phyloP scores from a whole-genome alignment of 2,329 filamentous ascomycete genomes.

The Stagonosporopsis rhizophila region DNA sequence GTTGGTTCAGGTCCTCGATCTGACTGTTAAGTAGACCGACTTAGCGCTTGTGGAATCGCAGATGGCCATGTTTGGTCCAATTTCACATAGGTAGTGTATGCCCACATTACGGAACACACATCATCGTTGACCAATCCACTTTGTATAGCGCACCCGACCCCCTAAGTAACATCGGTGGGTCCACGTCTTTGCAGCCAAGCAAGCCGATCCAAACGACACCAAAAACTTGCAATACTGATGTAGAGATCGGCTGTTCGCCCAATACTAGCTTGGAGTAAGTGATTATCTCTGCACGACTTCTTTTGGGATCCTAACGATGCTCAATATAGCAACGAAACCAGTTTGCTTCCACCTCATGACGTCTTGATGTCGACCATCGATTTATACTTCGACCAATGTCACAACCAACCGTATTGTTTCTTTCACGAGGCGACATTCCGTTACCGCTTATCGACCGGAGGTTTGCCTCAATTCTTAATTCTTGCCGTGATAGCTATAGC shows the following conservation, averaged over 20 bases:
- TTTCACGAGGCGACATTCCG: conserved; percentile 13
- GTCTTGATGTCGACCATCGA: conserved; percentile 4
- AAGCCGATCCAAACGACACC: neutral
- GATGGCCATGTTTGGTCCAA: neutral
- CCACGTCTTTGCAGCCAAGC: neutral
- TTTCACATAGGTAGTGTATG: neutral
- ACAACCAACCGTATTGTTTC: conserved; percentile 16
- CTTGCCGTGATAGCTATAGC: neutral
- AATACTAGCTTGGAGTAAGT: neutral
- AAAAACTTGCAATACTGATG: neutral
- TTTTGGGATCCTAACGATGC: neutral
- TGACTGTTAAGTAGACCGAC: neutral
- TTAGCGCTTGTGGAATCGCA: neutral
- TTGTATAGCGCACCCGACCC: neutral
- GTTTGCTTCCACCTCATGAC: neutral
- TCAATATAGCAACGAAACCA: neutral
- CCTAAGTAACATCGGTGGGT: neutral
- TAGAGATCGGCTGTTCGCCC: neutral
- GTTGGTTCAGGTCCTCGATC: neutral
- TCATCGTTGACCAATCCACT: neutral
- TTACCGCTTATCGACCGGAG: neutral
- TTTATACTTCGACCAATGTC: conserved; percentile 6
- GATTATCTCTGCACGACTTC: neutral
- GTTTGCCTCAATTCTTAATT: neutral
- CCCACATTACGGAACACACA: neutral